A percentile compares a stretch with the other conserved stretches of the same genome.
Conservation (phyloP, 768 basidiomycete genomes). For the Boletus eberwhitei region DNA sequence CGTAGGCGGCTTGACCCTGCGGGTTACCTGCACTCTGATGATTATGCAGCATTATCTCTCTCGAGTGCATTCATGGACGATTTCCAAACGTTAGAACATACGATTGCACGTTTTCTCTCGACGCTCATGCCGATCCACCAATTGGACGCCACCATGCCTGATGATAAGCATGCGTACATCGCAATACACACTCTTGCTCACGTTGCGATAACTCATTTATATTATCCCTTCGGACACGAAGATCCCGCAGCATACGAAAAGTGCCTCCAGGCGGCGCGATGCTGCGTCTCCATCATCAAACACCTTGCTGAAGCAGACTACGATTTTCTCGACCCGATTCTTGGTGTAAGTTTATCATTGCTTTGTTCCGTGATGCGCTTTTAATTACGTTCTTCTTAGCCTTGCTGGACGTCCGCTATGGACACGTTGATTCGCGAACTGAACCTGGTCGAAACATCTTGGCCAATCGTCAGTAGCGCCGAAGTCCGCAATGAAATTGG, state of each 20-base stretch:
- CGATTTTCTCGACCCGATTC: slow-evolving; percentile 71
- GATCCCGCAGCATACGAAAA: slow-evolving; percentile 63
- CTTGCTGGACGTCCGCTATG: slow-evolving; percentile 69
- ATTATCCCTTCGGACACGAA: slow-evolving; percentile 57
- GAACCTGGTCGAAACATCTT: slow-evolving; percentile 58
- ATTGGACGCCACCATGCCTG: slow-evolving; percentile 49
- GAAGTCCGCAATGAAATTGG: slow-evolving; percentile 63
- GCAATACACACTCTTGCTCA: slow-evolving; percentile 64
- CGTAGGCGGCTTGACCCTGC: slow-evolving; percentile 39
- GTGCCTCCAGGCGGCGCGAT: slow-evolving; percentile 60
- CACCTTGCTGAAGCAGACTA: slow-evolving; percentile 63
- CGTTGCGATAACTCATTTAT: slow-evolving; percentile 62
- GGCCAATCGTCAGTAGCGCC: slow-evolving; percentile 54
- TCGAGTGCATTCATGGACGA: slow-evolving; percentile 53
- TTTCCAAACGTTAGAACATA: slow-evolving; percentile 58
- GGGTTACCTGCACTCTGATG: slow-evolving; percentile 18
- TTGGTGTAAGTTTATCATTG: slow-evolving; percentile 52
- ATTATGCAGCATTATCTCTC: slow-evolving; percentile 40
- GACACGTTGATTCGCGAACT: slow-evolving; percentile 67
- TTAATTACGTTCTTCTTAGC: slow-evolving; percentile 36
- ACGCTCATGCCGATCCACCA: slow-evolving; percentile 66
- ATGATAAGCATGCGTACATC: slow-evolving; percentile 59
- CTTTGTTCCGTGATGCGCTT: not conserved
- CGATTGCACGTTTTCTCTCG: slow-evolving; percentile 59
- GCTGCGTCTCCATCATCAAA: slow-evolving; percentile 57